Base-by-base conservation (phyloP, 1,284 basidiomycete genomes). In the Psilocybe mexicana region DNA sequence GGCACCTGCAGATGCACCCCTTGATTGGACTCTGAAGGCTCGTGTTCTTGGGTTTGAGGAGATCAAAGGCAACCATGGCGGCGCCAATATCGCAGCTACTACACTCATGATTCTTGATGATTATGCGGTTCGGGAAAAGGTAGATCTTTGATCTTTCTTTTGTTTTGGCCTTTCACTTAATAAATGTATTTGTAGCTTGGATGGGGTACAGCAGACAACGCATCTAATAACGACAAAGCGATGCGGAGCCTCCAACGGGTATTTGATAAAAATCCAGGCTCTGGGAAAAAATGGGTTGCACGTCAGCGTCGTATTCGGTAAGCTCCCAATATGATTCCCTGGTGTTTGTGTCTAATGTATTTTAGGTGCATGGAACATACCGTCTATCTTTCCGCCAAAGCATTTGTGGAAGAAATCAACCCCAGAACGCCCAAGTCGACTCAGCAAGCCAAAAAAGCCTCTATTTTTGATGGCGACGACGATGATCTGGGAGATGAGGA, bases 351-450 rank as follows among this genome's bases (percentile, higher is more conserved):
- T 26, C 23, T 35, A 25, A 38, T 42, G 14, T 33, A 28, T 38
- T 58, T 51, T 44, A 67, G 66, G 43, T 66, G 66, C 36, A 62
- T 69, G 50, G 66, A 69, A 45, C 67, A 67, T 47, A 64, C 60
- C 2, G 51, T 67, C 12, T 57, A 66, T 40, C 62, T 67, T 10
- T 53, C 49, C 1, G 60, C 60, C 2, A 53, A 54, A 25, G 56
- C 59, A 23, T 64, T 67, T 36, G 44, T 66, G 11, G 42, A 63
- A 49, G 52, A 54, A 3, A 49, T 67, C 1, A 55, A 52, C 38
- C 63, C 55, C 12, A 52, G 45, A 23, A 30, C 42, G 26, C 43
- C n/a, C 2, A 55, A 33, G 30, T 6, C 8, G 8, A 8, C 10
- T 2, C 40, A 28, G 49, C 14, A 6, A 43, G 55, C 25, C 12